Percentiles rank a stretch among this genome's conserved stretches.
Evolutionary conservation across 2,329 filamentous ascomycete species (phyloP).

Genomic region (Fusarium globosum): DNA sequence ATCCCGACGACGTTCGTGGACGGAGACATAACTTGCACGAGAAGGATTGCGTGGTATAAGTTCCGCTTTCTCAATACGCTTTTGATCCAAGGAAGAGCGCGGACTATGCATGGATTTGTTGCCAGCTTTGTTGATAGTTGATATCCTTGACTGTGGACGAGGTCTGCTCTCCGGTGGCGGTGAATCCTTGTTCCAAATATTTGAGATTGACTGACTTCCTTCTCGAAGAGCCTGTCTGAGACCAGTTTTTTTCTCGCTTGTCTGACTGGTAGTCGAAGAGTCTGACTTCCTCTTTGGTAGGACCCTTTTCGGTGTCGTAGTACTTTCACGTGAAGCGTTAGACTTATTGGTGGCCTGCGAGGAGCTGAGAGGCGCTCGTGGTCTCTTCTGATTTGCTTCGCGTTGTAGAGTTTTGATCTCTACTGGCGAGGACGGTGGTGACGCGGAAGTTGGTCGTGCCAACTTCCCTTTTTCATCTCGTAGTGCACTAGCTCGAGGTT

Average conservation of each 20-base stretch:
- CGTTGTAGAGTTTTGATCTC: slow-evolving; percentile 24
- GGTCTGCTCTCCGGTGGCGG: slow-evolving; percentile 42
- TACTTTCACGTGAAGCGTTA: slow-evolving; percentile 36
- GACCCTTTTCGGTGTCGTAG: slow-evolving; percentile 19
- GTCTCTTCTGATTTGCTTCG: slow-evolving; percentile 43
- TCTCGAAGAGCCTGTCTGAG: slow-evolving; percentile 65
- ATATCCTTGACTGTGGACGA: slow-evolving; percentile 42
- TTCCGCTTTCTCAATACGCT: slow-evolving; percentile 41
- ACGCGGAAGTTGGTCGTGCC: slow-evolving; percentile 11
- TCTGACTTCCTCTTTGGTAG: slow-evolving; percentile 41
- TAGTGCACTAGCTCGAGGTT: not conserved
- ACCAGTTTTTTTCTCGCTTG: slow-evolving; percentile 57
- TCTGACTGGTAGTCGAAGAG: slow-evolving; percentile 23
- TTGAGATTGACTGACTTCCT: slow-evolving; percentile 59
- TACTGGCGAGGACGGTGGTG: slow-evolving; percentile 23
- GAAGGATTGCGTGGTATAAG: slow-evolving; percentile 55
- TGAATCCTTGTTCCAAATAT: slow-evolving; percentile 62
- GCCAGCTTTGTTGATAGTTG: slow-evolving; percentile 22
- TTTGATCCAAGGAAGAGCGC: slow-evolving; percentile 10
- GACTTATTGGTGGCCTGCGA: slow-evolving; percentile 45
- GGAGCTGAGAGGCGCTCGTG: slow-evolving; percentile 30
- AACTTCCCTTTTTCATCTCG: slow-evolving; percentile 23
- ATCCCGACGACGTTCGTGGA: slow-evolving; percentile 63
- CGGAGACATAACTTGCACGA: slow-evolving; percentile 60
- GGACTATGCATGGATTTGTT: slow-evolving; percentile 10